Base-by-base conservation (phyloP, 352 stramenopile genomes). In the Globisporangium mamillatum region DNA sequence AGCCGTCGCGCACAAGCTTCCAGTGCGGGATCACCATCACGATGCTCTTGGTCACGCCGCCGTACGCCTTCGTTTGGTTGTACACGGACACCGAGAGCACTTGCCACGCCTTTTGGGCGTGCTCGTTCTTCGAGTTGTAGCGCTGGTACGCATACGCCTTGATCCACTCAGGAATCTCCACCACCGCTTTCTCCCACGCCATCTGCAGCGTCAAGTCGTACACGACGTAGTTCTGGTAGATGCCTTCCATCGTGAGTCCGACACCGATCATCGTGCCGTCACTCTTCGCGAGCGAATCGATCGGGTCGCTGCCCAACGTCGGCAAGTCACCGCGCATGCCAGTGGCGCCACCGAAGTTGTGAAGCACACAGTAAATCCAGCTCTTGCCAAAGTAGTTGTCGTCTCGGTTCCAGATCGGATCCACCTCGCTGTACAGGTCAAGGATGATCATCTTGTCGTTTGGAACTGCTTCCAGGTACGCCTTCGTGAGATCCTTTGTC, bases 141-240 rank as follows among this genome's bases (percentile, higher is more conserved):
- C 87, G 83, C 54, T 80, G 71, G 41, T 75, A 60, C 8, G 78
- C 75, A 69, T 81, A 95, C 20, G 75, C 72, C 24, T 80, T 72
- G n/a, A 93, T 68, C 74, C 78, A 95, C 5, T 66, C 46, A 9
- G 64, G 29, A 9, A 84, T 75, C 54, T 86, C 73, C 2, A 95
- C 63, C 1, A 78, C 73, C 10, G 62, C 44, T 36, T 78, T 50
- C 60, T 84, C 67, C 83, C 81, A 94, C 6, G 84, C 83, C 84
- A 92, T 93, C 50, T 92, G 76, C 10, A 93, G 66, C 16, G 79
- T 77, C 32, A 94, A 69, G 58, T 95, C 87, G 64, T 95, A 95
- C 44, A 95, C 84, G 0, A 93, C 75, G 63, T 95, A 95, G 77
- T 95, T 95, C 60, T 95, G 84, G 68, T 88, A 92, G 64, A 95